Evolutionary conservation across 805 yeast genomes (phyloP), one percentile per base, ranked within the genome.

Genomic region (Candida sphagnicola): DNA sequence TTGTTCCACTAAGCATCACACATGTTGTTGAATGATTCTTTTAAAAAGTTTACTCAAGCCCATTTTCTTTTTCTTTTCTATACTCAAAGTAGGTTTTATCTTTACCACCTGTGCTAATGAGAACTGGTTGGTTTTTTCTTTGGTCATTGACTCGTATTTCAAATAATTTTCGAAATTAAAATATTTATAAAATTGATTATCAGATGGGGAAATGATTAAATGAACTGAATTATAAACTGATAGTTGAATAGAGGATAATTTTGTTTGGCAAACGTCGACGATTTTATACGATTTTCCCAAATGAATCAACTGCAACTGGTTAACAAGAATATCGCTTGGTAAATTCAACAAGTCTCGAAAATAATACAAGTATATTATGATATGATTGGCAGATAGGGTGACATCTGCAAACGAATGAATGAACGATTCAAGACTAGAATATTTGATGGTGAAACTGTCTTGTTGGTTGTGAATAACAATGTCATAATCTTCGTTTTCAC

Each of bases 281-380:
- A 26, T 26, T 13, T 34, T 38, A 35, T 32, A 48, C 4, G 43
- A 23, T 29, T 40, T 48, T 11, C 60, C 60, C 14, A 47, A 41
- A 35, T 53, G 51, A 16, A 55, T 36, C 32, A 55, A 36, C 13
- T 38, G 38, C 24, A 55, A 37, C 31, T 55, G 57, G 39, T 53
- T 48, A 10, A 55, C 45, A 14, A 35, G 11, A 19, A 47, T 25
- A 15, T 34, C 13, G 4, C n/a, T 31, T 15, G 37, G 38, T 23
- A 29, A 34, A 18, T 17, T 11, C 5, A 38, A 28, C 23, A 28
- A 39, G 8, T 28, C 37, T 16, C 17, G 49, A 38, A 46, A 41
- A 34, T 46, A 42, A 29, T 42, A 46, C 13, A 55, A 32, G 39
- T 51, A 55, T 8, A 51, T 35, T 16, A 50, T 42, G 13, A 55